Evolutionary conservation across 257 asterid genomes (phyloP).

Genomic region (Forsythia suspensa): DNA sequence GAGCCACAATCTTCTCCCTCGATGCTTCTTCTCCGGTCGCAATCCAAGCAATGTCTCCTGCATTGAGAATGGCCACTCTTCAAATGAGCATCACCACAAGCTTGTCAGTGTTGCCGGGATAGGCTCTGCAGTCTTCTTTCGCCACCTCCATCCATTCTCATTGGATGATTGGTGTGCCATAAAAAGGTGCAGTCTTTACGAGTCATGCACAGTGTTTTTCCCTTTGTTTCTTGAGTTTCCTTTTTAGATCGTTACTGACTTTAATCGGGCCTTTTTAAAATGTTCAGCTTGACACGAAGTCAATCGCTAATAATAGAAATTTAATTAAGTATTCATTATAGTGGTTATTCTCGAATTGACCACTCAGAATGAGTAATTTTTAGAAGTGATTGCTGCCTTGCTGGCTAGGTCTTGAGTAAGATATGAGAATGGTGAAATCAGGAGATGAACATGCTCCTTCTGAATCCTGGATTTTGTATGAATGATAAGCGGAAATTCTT

Average conservation of each 20-base stretch:
- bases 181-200: slow-evolving; percentile 49
- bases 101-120: slow-evolving; percentile 85
- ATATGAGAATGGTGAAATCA: background rate
- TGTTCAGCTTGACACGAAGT: background rate
- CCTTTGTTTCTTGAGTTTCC: background rate
- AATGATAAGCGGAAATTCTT: background rate
- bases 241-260: background rate
- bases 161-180: slow-evolving; percentile 78
- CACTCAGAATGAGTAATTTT: background rate
- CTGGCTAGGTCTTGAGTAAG: background rate
- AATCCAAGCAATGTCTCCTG: slow-evolving; percentile 35
- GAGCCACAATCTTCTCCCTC: slow-evolving; percentile 55
- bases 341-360: background rate
- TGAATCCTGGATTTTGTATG: background rate
- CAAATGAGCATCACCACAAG: slow-evolving; percentile 28
- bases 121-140: slow-evolving; percentile 91
- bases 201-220: too few species aligned
- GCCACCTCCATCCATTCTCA: slow-evolving; percentile 65
- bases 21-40: slow-evolving; percentile 89
- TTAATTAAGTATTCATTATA: background rate
- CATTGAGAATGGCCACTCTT: slow-evolving; percentile 28
- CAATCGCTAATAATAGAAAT: background rate
- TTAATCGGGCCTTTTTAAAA: background rate
- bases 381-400: background rate
- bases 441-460: background rate